Conservation (phyloP, 2,329 filamentous ascomycete genomes). For the Chaetomiaceae sp. region DNA sequence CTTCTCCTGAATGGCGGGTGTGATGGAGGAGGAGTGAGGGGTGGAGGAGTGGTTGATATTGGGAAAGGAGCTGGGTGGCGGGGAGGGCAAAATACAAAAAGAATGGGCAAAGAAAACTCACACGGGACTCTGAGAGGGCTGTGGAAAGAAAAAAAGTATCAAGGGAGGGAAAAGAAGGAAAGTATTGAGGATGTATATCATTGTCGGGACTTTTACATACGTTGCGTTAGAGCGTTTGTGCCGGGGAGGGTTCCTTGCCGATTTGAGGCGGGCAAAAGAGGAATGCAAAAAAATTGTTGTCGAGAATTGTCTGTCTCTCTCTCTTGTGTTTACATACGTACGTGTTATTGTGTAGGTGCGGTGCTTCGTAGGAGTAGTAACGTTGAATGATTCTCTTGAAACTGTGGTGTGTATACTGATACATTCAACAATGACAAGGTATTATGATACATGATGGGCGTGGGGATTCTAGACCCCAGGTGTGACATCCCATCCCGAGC, state of each 20-base stretch:
- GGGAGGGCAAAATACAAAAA: neutral
- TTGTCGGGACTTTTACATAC: conserved; percentile 21
- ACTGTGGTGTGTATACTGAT: no score
- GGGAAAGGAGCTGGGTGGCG: neutral
- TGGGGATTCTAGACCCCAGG: no score
- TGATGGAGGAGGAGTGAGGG: neutral
- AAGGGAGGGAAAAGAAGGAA: neutral
- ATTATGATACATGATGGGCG: no score
- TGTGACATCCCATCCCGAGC: no score
- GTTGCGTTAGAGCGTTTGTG: conserved; percentile 21
- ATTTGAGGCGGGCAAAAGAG: conserved; percentile 9
- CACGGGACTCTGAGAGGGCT: neutral
- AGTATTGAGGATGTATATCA: conserved; percentile 23
- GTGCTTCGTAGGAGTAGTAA: no score
- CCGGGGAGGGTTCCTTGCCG: conserved; percentile 4
- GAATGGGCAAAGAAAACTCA: neutral
- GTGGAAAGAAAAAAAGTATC: conserved; percentile 1
- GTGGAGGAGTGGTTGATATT: no score
- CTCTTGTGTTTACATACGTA: no score
- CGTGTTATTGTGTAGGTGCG: no score
- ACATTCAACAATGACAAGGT: no score
- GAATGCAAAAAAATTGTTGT: conserved; percentile 2
- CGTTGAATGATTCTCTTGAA: no score
- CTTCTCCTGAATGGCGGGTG: neutral
- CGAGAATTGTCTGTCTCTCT: no score